phyloP scores from a whole-genome alignment of 805 yeast genomes.

The Wickerhamiella spandovensis region DNA sequence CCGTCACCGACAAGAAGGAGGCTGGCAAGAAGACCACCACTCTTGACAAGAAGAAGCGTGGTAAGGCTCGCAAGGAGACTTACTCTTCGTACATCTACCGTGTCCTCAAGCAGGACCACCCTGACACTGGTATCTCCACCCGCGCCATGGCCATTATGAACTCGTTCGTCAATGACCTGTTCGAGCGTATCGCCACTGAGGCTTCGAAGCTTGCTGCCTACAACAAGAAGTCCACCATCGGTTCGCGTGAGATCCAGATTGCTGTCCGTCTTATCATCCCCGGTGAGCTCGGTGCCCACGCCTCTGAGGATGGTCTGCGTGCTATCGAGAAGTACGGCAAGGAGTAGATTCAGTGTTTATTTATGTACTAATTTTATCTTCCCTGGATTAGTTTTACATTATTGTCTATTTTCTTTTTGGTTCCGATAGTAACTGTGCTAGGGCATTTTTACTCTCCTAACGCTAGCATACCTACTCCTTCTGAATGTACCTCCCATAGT shows the following conservation, averaged over 20 bases:
- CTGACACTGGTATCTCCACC: slow-evolving; percentile 98
- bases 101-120: slow-evolving; percentile 97
- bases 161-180: slow-evolving; percentile 95
- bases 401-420: no score
- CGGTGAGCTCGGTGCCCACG: slow-evolving; percentile 97
- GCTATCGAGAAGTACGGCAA: slow-evolving; percentile 77
- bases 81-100: slow-evolving; percentile 97
- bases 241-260: slow-evolving; percentile 97
- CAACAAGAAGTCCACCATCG: slow-evolving; percentile 95
- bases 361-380: slow-evolving; percentile 5
- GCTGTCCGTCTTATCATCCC: slow-evolving; percentile 97
- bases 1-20: slow-evolving; percentile 75
- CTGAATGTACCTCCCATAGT: no score
- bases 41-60: slow-evolving; percentile 68
- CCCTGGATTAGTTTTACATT: background rate
- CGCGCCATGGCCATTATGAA: slow-evolving; percentile 98
- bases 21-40: slow-evolving; percentile 86
- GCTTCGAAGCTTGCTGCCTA: slow-evolving; percentile 97
- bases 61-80: slow-evolving; percentile 94
- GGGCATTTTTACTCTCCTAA: no score
- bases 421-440: no score
- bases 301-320: slow-evolving; percentile 97
- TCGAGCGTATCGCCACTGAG: slow-evolving; percentile 95
- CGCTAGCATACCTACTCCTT: no score
- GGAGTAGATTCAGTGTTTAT: slow-evolving; percentile 9